Evolutionary conservation across 805 yeast genomes (phyloP).

Genomic region (Lipomyces kockii): DNA sequence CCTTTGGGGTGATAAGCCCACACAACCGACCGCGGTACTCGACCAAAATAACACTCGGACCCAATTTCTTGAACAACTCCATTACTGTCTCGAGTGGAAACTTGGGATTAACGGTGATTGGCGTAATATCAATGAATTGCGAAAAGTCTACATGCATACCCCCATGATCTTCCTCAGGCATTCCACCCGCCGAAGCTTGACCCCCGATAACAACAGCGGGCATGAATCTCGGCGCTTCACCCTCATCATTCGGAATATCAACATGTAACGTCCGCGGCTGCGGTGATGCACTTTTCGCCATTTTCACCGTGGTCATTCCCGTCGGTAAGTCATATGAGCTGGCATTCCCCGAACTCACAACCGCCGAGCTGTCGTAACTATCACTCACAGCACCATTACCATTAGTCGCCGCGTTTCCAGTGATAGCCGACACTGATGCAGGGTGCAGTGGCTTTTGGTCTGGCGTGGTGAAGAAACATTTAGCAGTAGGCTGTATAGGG

Average conservation of each 20-base stretch:
- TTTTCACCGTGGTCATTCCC: background rate
- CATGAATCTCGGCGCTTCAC: slow-evolving; percentile 3
- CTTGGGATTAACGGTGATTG: slow-evolving; percentile 60
- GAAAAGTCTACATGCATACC: slow-evolving; percentile 27
- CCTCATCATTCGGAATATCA: slow-evolving; percentile 1
- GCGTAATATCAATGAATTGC: slow-evolving; percentile 56
- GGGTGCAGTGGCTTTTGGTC: slow-evolving; percentile 22
- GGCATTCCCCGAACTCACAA: background rate
- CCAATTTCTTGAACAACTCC: slow-evolving; percentile 74
- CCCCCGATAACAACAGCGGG: background rate
- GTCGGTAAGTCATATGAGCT: background rate
- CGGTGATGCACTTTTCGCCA: background rate
- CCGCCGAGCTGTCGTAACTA: background rate
- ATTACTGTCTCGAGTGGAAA: slow-evolving; percentile 64
- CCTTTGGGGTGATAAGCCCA: slow-evolving; percentile 88
- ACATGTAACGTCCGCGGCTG: slow-evolving; percentile 3
- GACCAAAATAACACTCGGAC: slow-evolving; percentile 75
- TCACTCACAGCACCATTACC: background rate
- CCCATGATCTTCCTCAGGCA: slow-evolving; percentile 31
- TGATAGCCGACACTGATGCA: background rate
- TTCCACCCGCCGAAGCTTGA: slow-evolving; percentile 9
- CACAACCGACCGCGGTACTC: slow-evolving; percentile 60
- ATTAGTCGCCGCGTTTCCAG: background rate
- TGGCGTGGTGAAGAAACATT: slow-evolving; percentile 34
- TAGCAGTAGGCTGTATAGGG: slow-evolving; percentile 5